Base-by-base conservation (phyloP, 1,284 basidiomycete genomes). In the Kalmanozyma brasiliensis region DNA sequence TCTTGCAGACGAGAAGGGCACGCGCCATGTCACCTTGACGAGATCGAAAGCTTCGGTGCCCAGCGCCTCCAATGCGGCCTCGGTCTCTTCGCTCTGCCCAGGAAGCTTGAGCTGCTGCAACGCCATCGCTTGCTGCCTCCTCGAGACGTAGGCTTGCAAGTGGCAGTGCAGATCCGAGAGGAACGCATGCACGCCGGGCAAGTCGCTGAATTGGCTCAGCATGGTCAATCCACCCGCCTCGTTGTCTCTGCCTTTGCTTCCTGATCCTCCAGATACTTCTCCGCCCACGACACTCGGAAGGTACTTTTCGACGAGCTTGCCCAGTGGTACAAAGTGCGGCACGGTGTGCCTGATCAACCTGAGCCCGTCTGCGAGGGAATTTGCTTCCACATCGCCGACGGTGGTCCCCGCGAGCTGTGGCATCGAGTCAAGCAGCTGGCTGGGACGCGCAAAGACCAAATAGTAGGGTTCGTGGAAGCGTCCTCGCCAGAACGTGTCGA, bases 391-490 rank as follows among this genome's bases (percentile, higher is more conserved):
- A 23, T 70, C 68, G 14, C 40, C 61, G 10, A 22, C 45, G 11
- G 64, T 47, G 6, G 67, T 70, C 9, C 44, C 53, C 1, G 29
- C 46, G 2, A 70, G 51, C 42, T 52, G 52, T 8, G 69, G 46
- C 33, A 43, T 36, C 13, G 53, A 49, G 17, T 66, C 56, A 16
- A 73, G 36, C 49, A 69, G 4, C 56, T 73, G 73, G 17, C 52
- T 60, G 3, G 64, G 57, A 4, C 63, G 52, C 4, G 66, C 70
- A 48, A 75, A 75, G 20, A 75, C 64, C 10, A 75, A 45, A 23
- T 75, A 75, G 44, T 60, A 73, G 0, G 73, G 73, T 40, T 73
- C 72, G 53, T 71, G 62, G 58, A 74, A 75, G 5, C 68, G 37
- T 4, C 58, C 71, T 40, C 58, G 42, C 53, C 51, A 75, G 36